Evolutionary conservation across 768 basidiomycete genomes (phyloP).

Genomic region (Macrolepiota fuliginosa): DNA sequence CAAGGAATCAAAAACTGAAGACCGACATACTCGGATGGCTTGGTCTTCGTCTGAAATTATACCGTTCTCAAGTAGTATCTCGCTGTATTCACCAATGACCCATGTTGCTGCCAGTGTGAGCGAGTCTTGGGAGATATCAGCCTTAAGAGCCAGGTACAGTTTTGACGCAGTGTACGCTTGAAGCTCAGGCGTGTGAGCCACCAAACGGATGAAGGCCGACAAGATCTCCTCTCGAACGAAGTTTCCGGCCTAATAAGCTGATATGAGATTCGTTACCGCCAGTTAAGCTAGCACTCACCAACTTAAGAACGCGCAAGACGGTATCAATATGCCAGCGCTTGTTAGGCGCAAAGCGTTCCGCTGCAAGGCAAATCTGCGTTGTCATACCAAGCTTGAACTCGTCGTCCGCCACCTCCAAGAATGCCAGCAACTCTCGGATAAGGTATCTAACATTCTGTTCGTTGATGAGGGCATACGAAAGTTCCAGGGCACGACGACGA

Average conservation of each 20-base stretch:
- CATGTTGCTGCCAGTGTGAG: slow-evolving; percentile 91
- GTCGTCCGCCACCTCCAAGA: slow-evolving; percentile 97
- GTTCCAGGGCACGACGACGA: slow-evolving; percentile 90
- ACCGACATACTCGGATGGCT: slow-evolving; percentile 52
- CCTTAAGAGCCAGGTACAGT: slow-evolving; percentile 80
- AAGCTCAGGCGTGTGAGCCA: slow-evolving; percentile 94
- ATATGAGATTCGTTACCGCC: neutral
- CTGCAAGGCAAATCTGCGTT: slow-evolving; percentile 93
- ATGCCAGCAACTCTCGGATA: slow-evolving; percentile 88
- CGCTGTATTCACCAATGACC: slow-evolving; percentile 96
- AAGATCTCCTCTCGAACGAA: slow-evolving; percentile 96
- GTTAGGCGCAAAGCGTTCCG: slow-evolving; percentile 95
- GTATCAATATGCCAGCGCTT: slow-evolving; percentile 99
- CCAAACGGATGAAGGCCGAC: slow-evolving; percentile 92
- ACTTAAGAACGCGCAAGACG: slow-evolving; percentile 84
- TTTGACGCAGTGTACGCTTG: slow-evolving; percentile 95
- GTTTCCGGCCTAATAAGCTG: slow-evolving; percentile 78
- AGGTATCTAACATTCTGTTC: slow-evolving; percentile 92
- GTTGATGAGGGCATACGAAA: slow-evolving; percentile 96
- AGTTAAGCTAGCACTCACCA: slow-evolving; percentile 49
- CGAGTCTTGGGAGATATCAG: slow-evolving; percentile 95
- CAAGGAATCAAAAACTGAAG: neutral
- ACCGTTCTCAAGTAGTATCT: slow-evolving; percentile 83
- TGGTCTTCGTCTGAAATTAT: slow-evolving; percentile 67
- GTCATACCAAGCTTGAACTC: slow-evolving; percentile 99